A percentile compares a stretch with the other conserved stretches of the same genome.
phyloP scores from a whole-genome alignment of 2,329 filamentous ascomycete species.

The Pseudocercospora fuligena region DNA sequence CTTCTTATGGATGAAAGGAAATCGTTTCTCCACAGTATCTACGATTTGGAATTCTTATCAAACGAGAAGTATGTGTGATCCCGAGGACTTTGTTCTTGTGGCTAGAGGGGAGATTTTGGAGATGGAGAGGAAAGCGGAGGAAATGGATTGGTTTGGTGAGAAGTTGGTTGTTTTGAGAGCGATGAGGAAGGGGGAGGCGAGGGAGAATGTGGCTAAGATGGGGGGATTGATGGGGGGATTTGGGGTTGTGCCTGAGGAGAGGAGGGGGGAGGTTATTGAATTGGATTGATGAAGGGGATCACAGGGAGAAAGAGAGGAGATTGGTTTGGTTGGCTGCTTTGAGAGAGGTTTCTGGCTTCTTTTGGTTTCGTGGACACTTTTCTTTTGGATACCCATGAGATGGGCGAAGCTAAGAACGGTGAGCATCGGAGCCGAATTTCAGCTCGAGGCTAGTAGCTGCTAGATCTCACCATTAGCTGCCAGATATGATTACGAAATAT shows the following conservation, averaged over 20 bases:
- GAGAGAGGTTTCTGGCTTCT: background rate
- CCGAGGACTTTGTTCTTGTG: constrained; percentile 34
- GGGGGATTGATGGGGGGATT: constrained; percentile 28
- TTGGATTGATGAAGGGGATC: constrained; percentile 23
- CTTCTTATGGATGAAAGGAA: constrained; percentile 42
- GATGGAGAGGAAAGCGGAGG: constrained; percentile 30
- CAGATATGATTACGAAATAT: background rate
- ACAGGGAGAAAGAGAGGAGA: no score
- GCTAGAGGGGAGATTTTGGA: constrained; percentile 30
- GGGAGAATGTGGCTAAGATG: background rate
- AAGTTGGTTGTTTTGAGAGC: constrained; percentile 38
- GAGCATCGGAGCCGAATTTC: background rate
- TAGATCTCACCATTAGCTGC: background rate
- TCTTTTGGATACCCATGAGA: background rate
- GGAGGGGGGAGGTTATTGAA: constrained; percentile 27
- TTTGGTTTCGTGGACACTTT: background rate
- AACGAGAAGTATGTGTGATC: constrained; percentile 15
- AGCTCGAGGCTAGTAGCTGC: background rate
- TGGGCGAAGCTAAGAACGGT: background rate
- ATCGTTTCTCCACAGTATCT: constrained; percentile 37
- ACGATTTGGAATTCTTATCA: constrained; percentile 39
- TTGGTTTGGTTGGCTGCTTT: no score
- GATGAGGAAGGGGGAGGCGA: constrained; percentile 18
- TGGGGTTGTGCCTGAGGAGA: constrained; percentile 20
- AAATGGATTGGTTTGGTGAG: constrained; percentile 40